Base-by-base conservation (phyloP, 2,329 filamentous ascomycete species). In the Mycosphaerella arachidis region DNA sequence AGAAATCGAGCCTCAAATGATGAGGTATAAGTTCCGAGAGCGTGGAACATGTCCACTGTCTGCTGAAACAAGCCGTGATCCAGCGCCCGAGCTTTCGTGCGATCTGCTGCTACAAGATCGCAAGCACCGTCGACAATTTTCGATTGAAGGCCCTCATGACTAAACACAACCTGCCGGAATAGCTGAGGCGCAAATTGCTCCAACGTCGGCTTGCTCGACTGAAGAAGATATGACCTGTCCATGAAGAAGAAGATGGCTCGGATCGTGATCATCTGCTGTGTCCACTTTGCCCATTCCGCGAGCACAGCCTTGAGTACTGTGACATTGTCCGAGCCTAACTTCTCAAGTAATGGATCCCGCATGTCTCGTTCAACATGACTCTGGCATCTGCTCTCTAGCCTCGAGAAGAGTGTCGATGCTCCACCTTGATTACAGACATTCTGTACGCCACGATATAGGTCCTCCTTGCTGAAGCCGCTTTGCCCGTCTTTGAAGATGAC, bases 241-340 rank as follows among this genome's bases (percentile, higher is more conserved):
- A 99, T 83, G 71, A 92, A 99, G 77, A 92, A 96, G 76, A 97
- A 97, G 43, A 95, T 89, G 64, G 90, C 93, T 53, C 92, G 86
- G 55, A 99, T 84, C 13, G 87, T 86, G 65, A 90, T 89, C 76
- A 91, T 81, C 74, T 94, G 89, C 45, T 82, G 78, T 67, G 87
- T 89, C 92, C 93, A 99, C 24, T 79, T 79, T 58, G 82, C 81
- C 93, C 94, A 99, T 55, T 82, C 81, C 48, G 77, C 73, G 51
- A 86, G 75, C 29, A 86, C 82, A 4, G 77, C 76, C 68, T 81
- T 80, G 61, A 97, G 75, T 57, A 88, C 79, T 43, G 87, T 84
- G 10, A 91, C 78, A 62, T 88, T 83, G 3, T 82, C 83, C 7
- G 79, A 81, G 6, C 80, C 79, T 24, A 79, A 75, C 66, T 80